A percentile compares a stretch with the other conserved stretches of the same genome.
phyloP scores from a whole-genome alignment of 371 early-diverging fungal species.

The Mucor irregularis region DNA sequence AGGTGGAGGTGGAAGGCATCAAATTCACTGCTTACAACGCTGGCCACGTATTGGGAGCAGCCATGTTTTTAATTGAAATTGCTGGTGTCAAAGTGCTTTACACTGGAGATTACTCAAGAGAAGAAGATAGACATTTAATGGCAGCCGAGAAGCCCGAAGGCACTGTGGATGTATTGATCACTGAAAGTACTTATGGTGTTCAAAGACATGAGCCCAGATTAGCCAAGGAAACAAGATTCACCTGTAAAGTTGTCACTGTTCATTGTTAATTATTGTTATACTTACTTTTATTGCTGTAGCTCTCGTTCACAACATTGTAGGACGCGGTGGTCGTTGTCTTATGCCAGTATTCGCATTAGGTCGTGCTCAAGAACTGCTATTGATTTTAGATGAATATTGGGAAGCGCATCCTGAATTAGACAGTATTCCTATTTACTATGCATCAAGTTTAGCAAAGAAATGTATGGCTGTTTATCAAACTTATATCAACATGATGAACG shows the following conservation, averaged over 20 bases:
- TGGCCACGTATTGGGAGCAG: constrained; percentile 99
- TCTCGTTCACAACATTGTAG: constrained; percentile 91
- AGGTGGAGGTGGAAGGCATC: constrained; percentile 95
- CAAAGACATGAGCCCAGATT: constrained; percentile 96
- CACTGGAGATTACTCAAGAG: constrained; percentile 99
- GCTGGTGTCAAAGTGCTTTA: constrained; percentile 96
- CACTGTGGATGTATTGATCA: constrained; percentile 94
- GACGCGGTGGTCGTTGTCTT: constrained; percentile 96
- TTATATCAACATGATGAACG: constrained; percentile 99
- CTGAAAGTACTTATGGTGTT: constrained; percentile 99
- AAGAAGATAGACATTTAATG: constrained; percentile 99
- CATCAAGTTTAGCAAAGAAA: constrained; percentile 95
- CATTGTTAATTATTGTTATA: neutral
- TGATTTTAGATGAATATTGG: constrained; percentile 99
- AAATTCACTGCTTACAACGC: constrained; percentile 98
- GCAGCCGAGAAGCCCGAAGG: constrained; percentile 94
- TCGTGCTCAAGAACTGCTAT: constrained; percentile 97
- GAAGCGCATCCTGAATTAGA: constrained; percentile 93
- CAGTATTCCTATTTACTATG: constrained; percentile 98
- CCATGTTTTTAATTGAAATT: constrained; percentile 99
- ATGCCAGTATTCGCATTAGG: constrained; percentile 99
- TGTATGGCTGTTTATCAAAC: constrained; percentile 99
- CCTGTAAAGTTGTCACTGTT: constrained; percentile 46
- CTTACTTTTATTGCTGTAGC: constrained; percentile 25
- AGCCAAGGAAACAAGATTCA: constrained; percentile 96